Evolutionary conservation across 1,284 basidiomycete genomes (phyloP), one percentile per base, ranked within the genome.

Genomic region (Phlebopus sp.): DNA sequence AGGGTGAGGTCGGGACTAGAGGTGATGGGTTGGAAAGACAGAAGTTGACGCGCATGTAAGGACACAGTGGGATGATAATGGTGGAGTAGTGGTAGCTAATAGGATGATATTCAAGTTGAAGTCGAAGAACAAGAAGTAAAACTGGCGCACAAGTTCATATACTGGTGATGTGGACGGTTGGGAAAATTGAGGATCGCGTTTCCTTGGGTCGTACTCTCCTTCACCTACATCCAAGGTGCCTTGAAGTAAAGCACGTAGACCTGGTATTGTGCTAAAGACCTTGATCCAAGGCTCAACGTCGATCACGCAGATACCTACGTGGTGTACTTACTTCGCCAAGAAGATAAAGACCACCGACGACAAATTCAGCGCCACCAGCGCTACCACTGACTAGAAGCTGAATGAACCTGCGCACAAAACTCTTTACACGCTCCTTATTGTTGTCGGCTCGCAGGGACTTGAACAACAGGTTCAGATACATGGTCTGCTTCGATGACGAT

Each of bases 381-480:
- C 84, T 78, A 6, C 82, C 82, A 52, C 72, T 74, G 3, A 76
- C 82, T 31, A 98, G 72, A 38, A 95, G 76, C 70, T 99, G 96
- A 23, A 95, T 75, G 42, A 97, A 84, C 44, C 97, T 76, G 64
- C 92, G 84, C 36, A 97, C 80, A 50, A 98, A 85, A 0, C 93
- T 92, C 67, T 85, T 85, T 8, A 90, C 79, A 15, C 93, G 78
- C 49, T 79, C 79, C 0, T 68, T 55, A 44, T 82, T 82, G 10
- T 67, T 67, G 61, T 97, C 96, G 3, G 77, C 77, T 68, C 97
- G 97, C 57, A 98, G 71, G 14, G 92, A 86, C 64, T 93, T 96
- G 81, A 97, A 96, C 17, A 98, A 69, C 17, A 99, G 72, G 66
- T 99, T 99, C 55, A 99, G 80, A 68, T 97, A 99, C 86, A 99